phyloP scores from a whole-genome alignment of 148 eudicot genomes.

The Fagopyrum tataricum region DNA sequence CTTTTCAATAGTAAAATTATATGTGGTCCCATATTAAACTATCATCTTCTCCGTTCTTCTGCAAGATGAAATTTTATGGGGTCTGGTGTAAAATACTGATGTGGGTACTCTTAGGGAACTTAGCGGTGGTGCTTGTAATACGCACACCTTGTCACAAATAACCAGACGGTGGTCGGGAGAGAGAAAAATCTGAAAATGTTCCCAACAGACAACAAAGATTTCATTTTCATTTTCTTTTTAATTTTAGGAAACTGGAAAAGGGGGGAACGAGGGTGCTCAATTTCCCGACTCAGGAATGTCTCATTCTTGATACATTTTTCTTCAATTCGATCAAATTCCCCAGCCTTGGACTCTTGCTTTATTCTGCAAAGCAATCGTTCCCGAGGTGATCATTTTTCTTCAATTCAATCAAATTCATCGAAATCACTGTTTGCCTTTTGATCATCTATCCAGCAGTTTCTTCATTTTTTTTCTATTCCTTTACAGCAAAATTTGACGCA shows the following conservation, averaged over 20 bases:
- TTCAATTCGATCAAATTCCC: conserved; percentile 26
- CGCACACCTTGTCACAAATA: background rate
- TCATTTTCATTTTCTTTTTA: background rate
- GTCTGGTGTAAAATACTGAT: too few relatives aligned
- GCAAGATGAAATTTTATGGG: too few relatives aligned
- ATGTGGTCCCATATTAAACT: too few relatives aligned
- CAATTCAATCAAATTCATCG: background rate
- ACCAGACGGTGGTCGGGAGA: conserved; percentile 1
- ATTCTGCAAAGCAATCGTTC: conserved; percentile 35
- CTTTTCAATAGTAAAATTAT: too few relatives aligned
- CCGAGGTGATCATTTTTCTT: conserved; percentile 35
- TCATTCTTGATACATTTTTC: conserved; percentile 27
- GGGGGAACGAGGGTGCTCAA: conserved; percentile 21
- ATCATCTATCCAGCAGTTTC: background rate
- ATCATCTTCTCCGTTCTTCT: too few relatives aligned
- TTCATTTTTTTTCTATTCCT: background rate
- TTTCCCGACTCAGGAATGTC: conserved; percentile 25
- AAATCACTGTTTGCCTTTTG: background rate
- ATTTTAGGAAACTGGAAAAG: conserved; percentile 9
- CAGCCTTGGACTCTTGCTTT: conserved; percentile 67
- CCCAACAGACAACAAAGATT: background rate
- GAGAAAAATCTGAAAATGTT: conserved; percentile 13
- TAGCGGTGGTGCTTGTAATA: conserved; percentile 10
- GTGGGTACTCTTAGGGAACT: too few relatives aligned
- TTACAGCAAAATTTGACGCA: background rate